These are phyloP conservation scores for Rhododendron vialii DNA, from an alignment of 148 eudicot genomes.

Conservation along the genomic window DNA sequence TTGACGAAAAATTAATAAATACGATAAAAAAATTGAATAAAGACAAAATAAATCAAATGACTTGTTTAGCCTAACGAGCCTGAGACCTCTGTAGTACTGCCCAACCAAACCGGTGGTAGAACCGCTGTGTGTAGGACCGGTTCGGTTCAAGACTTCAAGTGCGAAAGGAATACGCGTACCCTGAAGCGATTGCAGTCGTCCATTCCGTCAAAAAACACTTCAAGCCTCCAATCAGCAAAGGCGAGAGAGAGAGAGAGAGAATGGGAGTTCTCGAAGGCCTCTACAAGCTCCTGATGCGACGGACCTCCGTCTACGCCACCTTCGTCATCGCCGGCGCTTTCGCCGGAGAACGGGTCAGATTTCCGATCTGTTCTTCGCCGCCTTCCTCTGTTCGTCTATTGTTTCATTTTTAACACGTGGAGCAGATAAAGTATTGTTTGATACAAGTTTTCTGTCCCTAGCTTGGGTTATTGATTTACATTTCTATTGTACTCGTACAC, in stretches of 20 bases:
- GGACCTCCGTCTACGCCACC: conserved; percentile 72
- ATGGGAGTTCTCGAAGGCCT: conserved; percentile 45
- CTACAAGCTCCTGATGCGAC: conserved; percentile 67
- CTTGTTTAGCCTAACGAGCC: too few relatives aligned
- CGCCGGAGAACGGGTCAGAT: conserved; percentile 55
- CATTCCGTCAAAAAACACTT: neutral
- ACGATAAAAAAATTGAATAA: too few relatives aligned
- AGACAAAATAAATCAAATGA: too few relatives aligned
- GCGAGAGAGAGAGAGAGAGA: conserved; percentile 4
- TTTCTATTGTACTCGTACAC: neutral
- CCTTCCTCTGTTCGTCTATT: neutral
- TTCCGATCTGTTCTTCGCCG: neutral
- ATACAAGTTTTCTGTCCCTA: neutral
- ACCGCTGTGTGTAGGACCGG: neutral
- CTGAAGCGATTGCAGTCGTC: neutral
- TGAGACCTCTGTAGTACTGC: too few relatives aligned
- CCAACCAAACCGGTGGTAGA: neutral
- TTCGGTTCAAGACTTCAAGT: neutral
- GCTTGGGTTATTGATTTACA: neutral
- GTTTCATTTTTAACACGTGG: neutral
- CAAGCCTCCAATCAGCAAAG: neutral
- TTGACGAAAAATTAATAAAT: too few relatives aligned
- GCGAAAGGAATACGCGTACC: neutral
- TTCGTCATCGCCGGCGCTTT: conserved; percentile 83
- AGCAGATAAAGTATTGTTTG: too few relatives aligned